Percentiles rank a stretch among this genome's conserved stretches.
Evolutionary conservation across 192 early-diverging fungal species (phyloP).

Genomic region (Coemansia sp.): DNA sequence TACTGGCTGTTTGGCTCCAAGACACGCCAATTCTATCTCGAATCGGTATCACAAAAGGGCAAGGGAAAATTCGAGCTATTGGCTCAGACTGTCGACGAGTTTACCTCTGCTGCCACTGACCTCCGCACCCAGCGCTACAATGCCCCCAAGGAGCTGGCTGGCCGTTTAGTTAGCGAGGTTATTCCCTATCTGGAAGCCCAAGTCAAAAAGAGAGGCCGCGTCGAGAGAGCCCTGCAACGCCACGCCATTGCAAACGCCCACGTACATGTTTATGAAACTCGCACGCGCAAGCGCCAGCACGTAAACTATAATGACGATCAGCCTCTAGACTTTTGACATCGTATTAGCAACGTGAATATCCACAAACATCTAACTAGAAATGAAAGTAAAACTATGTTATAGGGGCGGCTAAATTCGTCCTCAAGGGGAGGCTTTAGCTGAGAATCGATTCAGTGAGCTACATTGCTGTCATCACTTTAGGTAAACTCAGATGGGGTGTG

Average conservation of each 20-base stretch:
- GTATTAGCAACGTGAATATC: too few relatives aligned
- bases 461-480: too few relatives aligned
- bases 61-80: slow-evolving; percentile 42
- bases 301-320: slow-evolving; percentile 49
- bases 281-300: slow-evolving; percentile 53
- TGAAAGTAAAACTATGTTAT: too few relatives aligned
- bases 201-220: slow-evolving; percentile 26
- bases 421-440: too few relatives aligned
- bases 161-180: slow-evolving; percentile 22
- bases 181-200: slow-evolving; percentile 41
- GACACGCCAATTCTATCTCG: slow-evolving; percentile 45
- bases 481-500: too few relatives aligned
- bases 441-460: too few relatives aligned
- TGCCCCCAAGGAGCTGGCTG: slow-evolving; percentile 40
- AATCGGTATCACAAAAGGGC: slow-evolving; percentile 34
- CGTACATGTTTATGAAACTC: slow-evolving; percentile 52
- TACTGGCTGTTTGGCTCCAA: slow-evolving; percentile 55
- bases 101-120: slow-evolving; percentile 20
- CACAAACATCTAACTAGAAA: too few relatives aligned
- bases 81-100: slow-evolving; percentile 45
- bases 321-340: slow-evolving; percentile 12
- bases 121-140: slow-evolving; percentile 26
- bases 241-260: slow-evolving; percentile 39
- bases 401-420: too few relatives aligned
- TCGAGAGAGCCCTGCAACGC: slow-evolving; percentile 41